phyloP scores from a whole-genome alignment of 805 yeast species.

The Pichia membranifaciens region DNA sequence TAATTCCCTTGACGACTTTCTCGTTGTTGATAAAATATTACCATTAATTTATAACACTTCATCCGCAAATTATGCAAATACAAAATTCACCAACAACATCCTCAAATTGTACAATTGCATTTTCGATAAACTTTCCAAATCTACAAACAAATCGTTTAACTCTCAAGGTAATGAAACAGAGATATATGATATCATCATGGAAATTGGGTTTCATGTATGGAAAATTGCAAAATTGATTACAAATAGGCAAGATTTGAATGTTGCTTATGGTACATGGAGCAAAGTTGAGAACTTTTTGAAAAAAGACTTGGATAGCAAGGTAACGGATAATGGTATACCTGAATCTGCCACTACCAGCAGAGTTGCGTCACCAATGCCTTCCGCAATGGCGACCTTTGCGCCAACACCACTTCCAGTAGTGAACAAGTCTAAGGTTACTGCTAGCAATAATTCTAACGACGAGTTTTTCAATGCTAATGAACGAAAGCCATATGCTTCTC shows the following conservation, averaged over 20 bases:
- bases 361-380: neutral
- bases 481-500: neutral
- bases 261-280: conserved; percentile 14
- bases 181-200: conserved; percentile 27
- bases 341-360: neutral
- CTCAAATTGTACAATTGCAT: conserved; percentile 27
- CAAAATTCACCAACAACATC: conserved; percentile 26
- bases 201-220: conserved; percentile 33
- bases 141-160: conserved; percentile 20
- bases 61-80: conserved; percentile 23
- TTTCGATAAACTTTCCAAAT: conserved; percentile 23
- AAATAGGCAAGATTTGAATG: conserved; percentile 20
- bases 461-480: neutral
- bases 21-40: conserved; percentile 71
- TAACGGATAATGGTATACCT: neutral
- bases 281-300: conserved; percentile 15
- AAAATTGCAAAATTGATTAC: conserved; percentile 25
- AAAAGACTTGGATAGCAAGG: conserved; percentile 4
- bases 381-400: neutral
- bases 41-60: conserved; percentile 53
- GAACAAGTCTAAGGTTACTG: neutral
- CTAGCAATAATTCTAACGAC: neutral
- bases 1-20: conserved; percentile 62
- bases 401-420: neutral
- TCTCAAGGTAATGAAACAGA: conserved; percentile 22